Evolutionary conservation across 2,329 filamentous ascomycete genomes (phyloP), one percentile per base, ranked within the genome.

Genomic region (Epichloe gansuensis): DNA sequence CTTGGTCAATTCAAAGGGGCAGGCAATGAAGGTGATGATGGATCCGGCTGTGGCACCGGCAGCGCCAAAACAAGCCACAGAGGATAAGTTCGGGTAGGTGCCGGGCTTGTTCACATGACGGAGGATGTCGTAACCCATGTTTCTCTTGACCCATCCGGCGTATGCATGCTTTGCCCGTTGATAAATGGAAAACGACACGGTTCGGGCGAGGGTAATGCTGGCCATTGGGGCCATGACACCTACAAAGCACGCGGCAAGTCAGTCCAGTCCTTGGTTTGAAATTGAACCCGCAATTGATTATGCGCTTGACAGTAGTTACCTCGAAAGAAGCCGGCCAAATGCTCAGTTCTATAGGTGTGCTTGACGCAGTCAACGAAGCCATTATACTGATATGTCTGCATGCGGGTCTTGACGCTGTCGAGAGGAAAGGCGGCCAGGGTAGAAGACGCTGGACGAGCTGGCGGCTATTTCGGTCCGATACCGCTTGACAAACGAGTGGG

Each of bases 1-100:
- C 68, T 94, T 94, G n/a, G 87, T 91, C 66, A 94, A 76, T 67
- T 94, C 88, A 64, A 94, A 94, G 1, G 88, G 88, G 63, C 88
- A 94, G 59, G 88, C 87, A 60, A 93, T 80, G 49, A 86, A 75
- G 8, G 88, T 91, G 52, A 93, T 91, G 55, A 82, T 78, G 23
- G 85, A 88, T 52, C 88, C 88, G 49, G 88, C 85, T 12, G 84
- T 87, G 42, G 86, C 87, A 49, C 88, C 88, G 44, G 88, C 85
- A 11, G 82, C 78, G 25, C 85, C 86, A 68, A 91, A 91, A 63
- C 86, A 91, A 52, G 80, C 74, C 51, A 91, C 72, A 0, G 88
- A 89, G 62, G 84, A 82, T 9, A 88, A 59, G 46, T 80, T 90
- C 38, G 88, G 88, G 59, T 83, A 84, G 43, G 80, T 82, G 55